A percentile compares a stretch with the other conserved stretches of the same genome.
These are phyloP conservation scores for Lathyrus aphaca DNA, from an alignment of 306 rosid species.

Conservation along the genomic window DNA sequence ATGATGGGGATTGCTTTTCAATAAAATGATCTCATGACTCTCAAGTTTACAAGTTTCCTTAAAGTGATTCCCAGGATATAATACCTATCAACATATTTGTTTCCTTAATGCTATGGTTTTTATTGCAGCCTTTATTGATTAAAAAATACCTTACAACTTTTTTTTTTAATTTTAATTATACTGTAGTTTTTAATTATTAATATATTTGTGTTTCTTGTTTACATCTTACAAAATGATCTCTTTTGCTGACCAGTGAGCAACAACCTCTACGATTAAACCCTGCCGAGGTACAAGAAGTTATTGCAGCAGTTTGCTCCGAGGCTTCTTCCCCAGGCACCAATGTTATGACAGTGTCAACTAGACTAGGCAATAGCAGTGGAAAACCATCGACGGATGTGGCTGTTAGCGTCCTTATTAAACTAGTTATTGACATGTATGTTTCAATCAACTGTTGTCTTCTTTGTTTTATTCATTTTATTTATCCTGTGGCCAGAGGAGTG, in stretches of 20 bases:
- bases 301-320: conserved; percentile 99
- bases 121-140: conserved; percentile 8
- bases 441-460: conserved; percentile 38
- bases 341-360: conserved; percentile 60
- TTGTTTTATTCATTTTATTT: conserved; percentile 32
- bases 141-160: neutral
- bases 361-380: conserved; percentile 71
- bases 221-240: conserved; percentile 47
- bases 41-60: conserved; percentile 20
- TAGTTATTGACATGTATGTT: conserved; percentile 98
- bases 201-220: conserved; percentile 30
- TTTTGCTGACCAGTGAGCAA: conserved; percentile 80
- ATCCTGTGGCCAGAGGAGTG: conserved; percentile 23
- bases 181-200: conserved; percentile 26
- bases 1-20: conserved; percentile 1
- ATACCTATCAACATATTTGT: conserved; percentile 5
- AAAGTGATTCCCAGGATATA: conserved; percentile 11
- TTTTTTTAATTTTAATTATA: neutral
- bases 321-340: conserved; percentile 63
- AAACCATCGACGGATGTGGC: conserved; percentile 97
- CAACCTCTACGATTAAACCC: conserved; percentile 97
- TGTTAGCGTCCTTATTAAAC: conserved; percentile 97
- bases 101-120: conserved; percentile 9
- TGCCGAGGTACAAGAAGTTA: conserved; percentile 94
- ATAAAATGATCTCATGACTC: conserved; percentile 24